Evolutionary conservation across 306 rosid species (phyloP).

Genomic region (Medicago arabica): DNA sequence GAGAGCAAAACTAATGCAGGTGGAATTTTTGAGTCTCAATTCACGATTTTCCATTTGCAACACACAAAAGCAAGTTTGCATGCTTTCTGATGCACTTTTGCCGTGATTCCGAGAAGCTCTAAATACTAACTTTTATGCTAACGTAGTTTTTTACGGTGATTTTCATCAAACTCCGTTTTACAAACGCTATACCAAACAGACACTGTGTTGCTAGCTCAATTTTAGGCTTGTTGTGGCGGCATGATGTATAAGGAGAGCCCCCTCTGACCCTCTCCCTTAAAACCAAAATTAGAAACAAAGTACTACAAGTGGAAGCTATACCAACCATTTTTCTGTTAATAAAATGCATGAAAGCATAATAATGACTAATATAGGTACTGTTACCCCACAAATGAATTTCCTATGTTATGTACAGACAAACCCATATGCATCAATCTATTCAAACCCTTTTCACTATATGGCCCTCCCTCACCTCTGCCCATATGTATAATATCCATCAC

Average conservation of each 20-base stretch:
- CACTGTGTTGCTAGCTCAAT: neutral
- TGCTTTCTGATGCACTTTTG: no score
- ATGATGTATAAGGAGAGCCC: neutral
- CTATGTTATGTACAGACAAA: conserved; percentile 36
- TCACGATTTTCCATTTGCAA: neutral
- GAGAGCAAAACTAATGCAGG: neutral
- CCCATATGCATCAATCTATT: conserved; percentile 43
- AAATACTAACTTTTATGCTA: no score
- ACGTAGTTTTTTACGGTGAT: no score
- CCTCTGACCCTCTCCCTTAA: no score
- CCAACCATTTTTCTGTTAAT: neutral
- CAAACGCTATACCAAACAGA: neutral
- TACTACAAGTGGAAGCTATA: neutral
- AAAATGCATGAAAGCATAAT: neutral
- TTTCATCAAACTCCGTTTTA: no score
- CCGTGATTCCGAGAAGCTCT: no score
- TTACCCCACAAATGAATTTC: conserved; percentile 35
- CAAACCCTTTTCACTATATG: conserved; percentile 43
- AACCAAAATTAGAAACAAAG: neutral
- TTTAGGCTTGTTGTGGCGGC: neutral
- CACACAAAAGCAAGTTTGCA: no score
- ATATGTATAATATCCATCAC: neutral
- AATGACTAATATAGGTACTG: conserved; percentile 1
- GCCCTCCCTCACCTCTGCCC: conserved; percentile 30
- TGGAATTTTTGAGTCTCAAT: neutral